Percentiles rank a stretch among this genome's conserved stretches.
These are phyloP conservation scores for Lasiosphaeria miniovina DNA, from an alignment of 495 filamentous ascomycete genomes.

Conservation along the genomic window DNA sequence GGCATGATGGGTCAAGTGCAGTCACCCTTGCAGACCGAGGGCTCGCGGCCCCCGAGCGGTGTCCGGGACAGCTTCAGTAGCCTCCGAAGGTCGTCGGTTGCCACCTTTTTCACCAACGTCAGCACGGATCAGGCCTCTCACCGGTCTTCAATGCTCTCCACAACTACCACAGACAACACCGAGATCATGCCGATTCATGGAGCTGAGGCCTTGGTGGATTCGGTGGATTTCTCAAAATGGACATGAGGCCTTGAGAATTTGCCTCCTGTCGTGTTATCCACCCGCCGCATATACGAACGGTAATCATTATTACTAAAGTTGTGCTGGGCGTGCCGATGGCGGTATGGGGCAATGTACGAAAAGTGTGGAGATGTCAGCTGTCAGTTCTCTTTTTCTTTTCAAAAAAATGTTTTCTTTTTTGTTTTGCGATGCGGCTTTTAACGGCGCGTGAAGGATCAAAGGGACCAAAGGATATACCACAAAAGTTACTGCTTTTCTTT, in stretches of 20 bases:
- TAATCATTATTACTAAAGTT: too few relatives aligned
- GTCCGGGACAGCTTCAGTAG: slow-evolving; percentile 52
- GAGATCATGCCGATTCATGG: slow-evolving; percentile 38
- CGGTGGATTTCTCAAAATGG: slow-evolving; percentile 63
- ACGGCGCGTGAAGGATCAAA: neutral
- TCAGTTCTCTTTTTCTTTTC: neutral
- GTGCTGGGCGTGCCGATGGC: neutral
- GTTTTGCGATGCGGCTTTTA: neutral
- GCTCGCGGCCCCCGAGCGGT: slow-evolving; percentile 39
- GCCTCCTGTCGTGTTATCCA: too few relatives aligned
- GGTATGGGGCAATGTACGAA: neutral
- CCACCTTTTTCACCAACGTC: slow-evolving; percentile 50
- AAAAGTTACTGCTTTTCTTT: slow-evolving; percentile 19
- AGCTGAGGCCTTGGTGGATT: slow-evolving; percentile 50
- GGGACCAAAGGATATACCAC: slow-evolving; percentile 18
- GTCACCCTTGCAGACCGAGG: slow-evolving; percentile 15
- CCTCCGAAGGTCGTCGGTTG: slow-evolving; percentile 50
- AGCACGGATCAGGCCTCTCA: slow-evolving; percentile 48
- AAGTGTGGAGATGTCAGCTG: neutral
- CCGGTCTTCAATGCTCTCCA: slow-evolving; percentile 50
- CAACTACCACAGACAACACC: slow-evolving; percentile 47
- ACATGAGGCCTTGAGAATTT: slow-evolving; percentile 25
- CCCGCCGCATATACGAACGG: too few relatives aligned
- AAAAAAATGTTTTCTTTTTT: neutral
- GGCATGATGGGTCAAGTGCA: slow-evolving; percentile 6